Evolutionary conservation across 768 basidiomycete species (phyloP), one percentile per base, ranked within the genome.

Genomic region (Suillus fuscotomentosus): DNA sequence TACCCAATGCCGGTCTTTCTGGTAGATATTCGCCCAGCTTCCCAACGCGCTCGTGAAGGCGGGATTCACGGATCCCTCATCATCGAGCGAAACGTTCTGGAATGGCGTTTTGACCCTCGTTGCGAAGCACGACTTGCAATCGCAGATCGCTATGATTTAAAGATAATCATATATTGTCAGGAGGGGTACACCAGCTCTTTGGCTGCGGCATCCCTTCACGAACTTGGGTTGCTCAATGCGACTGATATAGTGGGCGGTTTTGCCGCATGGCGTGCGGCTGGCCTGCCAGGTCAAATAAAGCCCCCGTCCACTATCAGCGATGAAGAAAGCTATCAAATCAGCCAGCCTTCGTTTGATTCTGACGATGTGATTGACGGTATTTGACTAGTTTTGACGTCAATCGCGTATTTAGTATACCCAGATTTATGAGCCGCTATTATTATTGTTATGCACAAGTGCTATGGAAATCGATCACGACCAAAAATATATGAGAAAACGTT

Each of bases 51-150:
- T 6, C 72, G 71, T 55, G 77, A 83, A 39, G 92, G 92, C 0
- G 81, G 77, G 0, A 88, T 93, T 62, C 80, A 80, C 9, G 90
- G 91, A 0, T 83, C 90, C n/a, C 76, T 92, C 62, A 77, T 90
- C 61, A 83, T 93, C 63, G 91, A 92, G 70, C 82, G 91, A 27
- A 92, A 90, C 70, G 83, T 87, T 6, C 81, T 94, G 61, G 92
- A 94, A 73, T 92, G 90, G 90, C 83, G 86, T 27, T 88, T 94
- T 67, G 91, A 94, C 74, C 92, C 91, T 5, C 81, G 89, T 62
- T 81, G 78, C 67, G 78, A 82, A 7, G 79, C 83, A 14, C 80
- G 88, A 41, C 75, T 93, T 61, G 76, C 83, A 1, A 86, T 92
- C 67, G 91, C 86, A 27, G 87, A 91, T 75, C 78, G 90, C 62